phyloP scores from a whole-genome alignment of 805 yeast genomes.

The Yarrowia sp. region DNA sequence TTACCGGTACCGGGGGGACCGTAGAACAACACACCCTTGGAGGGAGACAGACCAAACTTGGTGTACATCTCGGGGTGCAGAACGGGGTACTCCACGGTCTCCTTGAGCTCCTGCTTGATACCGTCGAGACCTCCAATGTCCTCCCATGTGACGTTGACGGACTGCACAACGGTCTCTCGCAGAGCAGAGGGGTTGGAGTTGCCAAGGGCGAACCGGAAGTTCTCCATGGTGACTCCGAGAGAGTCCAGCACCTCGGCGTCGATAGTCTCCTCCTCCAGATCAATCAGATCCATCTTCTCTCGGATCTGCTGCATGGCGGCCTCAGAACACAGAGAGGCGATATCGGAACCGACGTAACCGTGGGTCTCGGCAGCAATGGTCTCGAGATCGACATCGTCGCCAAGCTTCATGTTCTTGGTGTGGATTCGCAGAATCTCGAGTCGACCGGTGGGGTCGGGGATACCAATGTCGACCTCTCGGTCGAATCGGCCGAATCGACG shows the following conservation, averaged over 20 bases:
- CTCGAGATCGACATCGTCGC: constrained; percentile 92
- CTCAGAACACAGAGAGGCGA: constrained; percentile 98
- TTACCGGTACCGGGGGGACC: constrained; percentile 99
- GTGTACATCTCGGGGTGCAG: constrained; percentile 98
- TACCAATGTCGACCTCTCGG: constrained; percentile 84
- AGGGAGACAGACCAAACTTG: constrained; percentile 95
- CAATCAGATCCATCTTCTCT: constrained; percentile 98
- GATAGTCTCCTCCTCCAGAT: constrained; percentile 91
- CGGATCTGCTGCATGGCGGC: constrained; percentile 99
- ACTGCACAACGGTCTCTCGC: constrained; percentile 98
- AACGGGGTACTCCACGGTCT: constrained; percentile 98
- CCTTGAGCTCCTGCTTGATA: constrained; percentile 94
- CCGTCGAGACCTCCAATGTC: constrained; percentile 98
- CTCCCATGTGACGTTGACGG: constrained; percentile 98
- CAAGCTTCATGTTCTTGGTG: constrained; percentile 97
- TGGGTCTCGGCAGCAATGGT: constrained; percentile 96
- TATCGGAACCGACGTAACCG: constrained; percentile 99
- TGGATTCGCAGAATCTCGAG: constrained; percentile 94
- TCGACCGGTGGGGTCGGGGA: constrained; percentile 84
- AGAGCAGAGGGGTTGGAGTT: constrained; percentile 98
- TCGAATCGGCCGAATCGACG: constrained; percentile 88
- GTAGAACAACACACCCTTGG: constrained; percentile 96
- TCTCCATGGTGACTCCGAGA: constrained; percentile 97
- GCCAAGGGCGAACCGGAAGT: constrained; percentile 96
- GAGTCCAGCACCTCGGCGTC: constrained; percentile 97